Conservation (phyloP, 352 stramenopile species). For the Phytophthora sansomeana region DNA sequence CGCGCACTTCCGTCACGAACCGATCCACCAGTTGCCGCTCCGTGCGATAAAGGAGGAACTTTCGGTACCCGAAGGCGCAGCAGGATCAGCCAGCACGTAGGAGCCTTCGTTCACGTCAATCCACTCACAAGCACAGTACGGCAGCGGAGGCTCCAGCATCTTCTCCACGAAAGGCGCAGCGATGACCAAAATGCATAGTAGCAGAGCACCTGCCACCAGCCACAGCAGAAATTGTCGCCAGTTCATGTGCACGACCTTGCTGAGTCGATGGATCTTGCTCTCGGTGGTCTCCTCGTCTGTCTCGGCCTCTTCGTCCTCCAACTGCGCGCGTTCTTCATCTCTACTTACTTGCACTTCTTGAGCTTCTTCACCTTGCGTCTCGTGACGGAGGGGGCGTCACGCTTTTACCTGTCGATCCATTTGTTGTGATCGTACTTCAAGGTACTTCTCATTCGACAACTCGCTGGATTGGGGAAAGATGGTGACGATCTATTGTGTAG, state of each 20-base stretch:
- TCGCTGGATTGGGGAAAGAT: too few relatives aligned
- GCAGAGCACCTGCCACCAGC: conserved; percentile 38
- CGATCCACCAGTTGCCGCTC: conserved; percentile 63
- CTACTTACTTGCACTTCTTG: conserved; percentile 25
- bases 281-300: conserved; percentile 66
- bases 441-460: too few relatives aligned
- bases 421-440: too few relatives aligned
- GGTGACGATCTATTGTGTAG: too few relatives aligned
- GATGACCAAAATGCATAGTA: conserved; percentile 56
- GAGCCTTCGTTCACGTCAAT: conserved; percentile 34
- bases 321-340: conserved; percentile 25
- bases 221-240: conserved; percentile 51
- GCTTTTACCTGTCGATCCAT: too few relatives aligned
- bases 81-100: conserved; percentile 32
- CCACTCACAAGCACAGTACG: conserved; percentile 67
- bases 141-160: conserved; percentile 42
- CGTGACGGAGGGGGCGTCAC: too few relatives aligned
- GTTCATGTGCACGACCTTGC: conserved; percentile 48
- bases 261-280: conserved; percentile 40
- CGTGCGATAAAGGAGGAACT: conserved; percentile 50
- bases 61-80: conserved; percentile 40
- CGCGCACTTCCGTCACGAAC: conserved; percentile 76
- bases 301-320: conserved; percentile 46
- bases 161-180: conserved; percentile 47
- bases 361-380: too few relatives aligned